Conservation (phyloP, 495 filamentous ascomycete species). For the Penicillium psychrofluorescens region DNA sequence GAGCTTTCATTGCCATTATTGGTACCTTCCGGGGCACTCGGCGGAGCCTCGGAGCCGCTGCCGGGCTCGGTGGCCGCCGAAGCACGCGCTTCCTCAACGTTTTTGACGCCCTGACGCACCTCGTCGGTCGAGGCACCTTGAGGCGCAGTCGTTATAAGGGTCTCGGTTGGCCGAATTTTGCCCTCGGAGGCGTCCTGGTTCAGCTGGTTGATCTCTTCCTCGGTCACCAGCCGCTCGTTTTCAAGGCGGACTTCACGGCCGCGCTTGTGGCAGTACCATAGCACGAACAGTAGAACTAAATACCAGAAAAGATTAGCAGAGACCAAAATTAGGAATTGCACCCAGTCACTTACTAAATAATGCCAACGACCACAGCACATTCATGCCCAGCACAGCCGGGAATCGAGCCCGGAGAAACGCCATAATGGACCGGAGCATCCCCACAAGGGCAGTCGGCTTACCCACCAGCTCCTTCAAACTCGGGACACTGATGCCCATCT, state of each 20-base stretch:
- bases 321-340: not conserved
- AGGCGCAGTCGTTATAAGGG: slow-evolving; percentile 39
- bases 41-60: slow-evolving; percentile 4
- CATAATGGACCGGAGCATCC: slow-evolving; percentile 77
- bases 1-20: slow-evolving; percentile 3
- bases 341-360: slow-evolving; percentile 59
- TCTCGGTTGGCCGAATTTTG: slow-evolving; percentile 33
- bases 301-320: not conserved
- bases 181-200: slow-evolving; percentile 26
- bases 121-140: slow-evolving; percentile 35
- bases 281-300: slow-evolving; percentile 74
- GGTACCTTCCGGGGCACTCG: too few relatives aligned
- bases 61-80: slow-evolving; percentile 5
- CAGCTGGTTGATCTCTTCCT: slow-evolving; percentile 38
- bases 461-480: slow-evolving; percentile 73
- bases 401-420: slow-evolving; percentile 76
- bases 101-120: slow-evolving; percentile 33
- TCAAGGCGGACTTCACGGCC: slow-evolving; percentile 78
- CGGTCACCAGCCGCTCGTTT: slow-evolving; percentile 52
- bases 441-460: slow-evolving; percentile 74
- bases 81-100: slow-evolving; percentile 27
- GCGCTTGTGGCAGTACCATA: slow-evolving; percentile 97
- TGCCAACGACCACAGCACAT: slow-evolving; percentile 77
- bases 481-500: slow-evolving; percentile 46
- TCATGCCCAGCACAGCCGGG: slow-evolving; percentile 77